phyloP scores from a whole-genome alignment of 2,329 filamentous ascomycete species.

The Gyromitra esculenta region DNA sequence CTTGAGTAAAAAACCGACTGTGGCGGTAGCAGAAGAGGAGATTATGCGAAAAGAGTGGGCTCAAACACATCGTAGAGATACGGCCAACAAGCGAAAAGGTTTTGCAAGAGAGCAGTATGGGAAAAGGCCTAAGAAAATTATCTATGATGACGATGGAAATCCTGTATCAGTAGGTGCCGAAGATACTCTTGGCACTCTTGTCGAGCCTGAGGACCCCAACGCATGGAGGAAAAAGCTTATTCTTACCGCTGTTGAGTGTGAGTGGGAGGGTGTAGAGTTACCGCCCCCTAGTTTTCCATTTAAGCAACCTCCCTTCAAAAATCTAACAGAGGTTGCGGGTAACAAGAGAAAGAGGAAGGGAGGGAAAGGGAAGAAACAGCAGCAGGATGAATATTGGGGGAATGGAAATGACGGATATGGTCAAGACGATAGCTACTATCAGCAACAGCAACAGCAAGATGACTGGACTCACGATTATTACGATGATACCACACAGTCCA shows the following conservation, averaged over 20 bases:
- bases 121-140: slow-evolving; percentile 42
- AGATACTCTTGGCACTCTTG: not conserved
- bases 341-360: slow-evolving; percentile 52
- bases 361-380: slow-evolving; percentile 52
- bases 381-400: slow-evolving; percentile 31
- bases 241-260: slow-evolving; percentile 57
- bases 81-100: slow-evolving; percentile 37
- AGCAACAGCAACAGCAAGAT: slow-evolving; percentile 28
- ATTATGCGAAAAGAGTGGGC: slow-evolving; percentile 39
- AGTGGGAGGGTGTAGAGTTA: slow-evolving; percentile 52
- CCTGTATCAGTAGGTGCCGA: slow-evolving; percentile 30
- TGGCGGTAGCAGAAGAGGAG: slow-evolving; percentile 1
- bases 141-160: slow-evolving; percentile 54
- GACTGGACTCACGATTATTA: slow-evolving; percentile 53
- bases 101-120: slow-evolving; percentile 33
- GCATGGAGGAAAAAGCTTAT: slow-evolving; percentile 55
- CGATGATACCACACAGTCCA: slow-evolving; percentile 52
- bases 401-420: slow-evolving; percentile 22
- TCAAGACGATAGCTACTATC: slow-evolving; percentile 33
- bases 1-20: not conserved
- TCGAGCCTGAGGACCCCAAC: slow-evolving; percentile 37
- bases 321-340: slow-evolving; percentile 28
- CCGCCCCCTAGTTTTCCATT: slow-evolving; percentile 56
- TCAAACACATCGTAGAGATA: slow-evolving; percentile 29
- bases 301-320: slow-evolving; percentile 51